Percentiles rank a stretch among this genome's conserved stretches.
These are phyloP conservation scores for Aspergillus cristatus DNA, from an alignment of 495 filamentous ascomycete species.

Conservation along the genomic window DNA sequence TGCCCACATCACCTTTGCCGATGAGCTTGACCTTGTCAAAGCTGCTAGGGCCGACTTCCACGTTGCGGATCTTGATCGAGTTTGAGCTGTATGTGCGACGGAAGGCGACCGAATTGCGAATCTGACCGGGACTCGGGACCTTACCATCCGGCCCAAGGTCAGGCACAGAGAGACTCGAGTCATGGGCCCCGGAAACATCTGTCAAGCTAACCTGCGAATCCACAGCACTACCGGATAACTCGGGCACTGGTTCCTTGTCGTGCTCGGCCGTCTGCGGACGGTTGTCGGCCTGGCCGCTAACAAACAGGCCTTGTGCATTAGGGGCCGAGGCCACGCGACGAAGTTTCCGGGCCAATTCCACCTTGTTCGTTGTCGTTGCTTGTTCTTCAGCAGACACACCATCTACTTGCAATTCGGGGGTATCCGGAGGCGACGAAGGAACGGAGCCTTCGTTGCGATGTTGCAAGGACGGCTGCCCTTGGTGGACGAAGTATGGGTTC, in stretches of 20 bases:
- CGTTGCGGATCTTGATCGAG: constrained; percentile 94
- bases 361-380: constrained; percentile 71
- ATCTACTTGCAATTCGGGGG: constrained; percentile 65
- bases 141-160: constrained; percentile 29
- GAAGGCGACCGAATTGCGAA: constrained; percentile 58
- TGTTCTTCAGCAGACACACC: constrained; percentile 66
- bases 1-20: constrained; percentile 96
- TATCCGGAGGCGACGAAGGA: constrained; percentile 94
- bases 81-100: constrained; percentile 97
- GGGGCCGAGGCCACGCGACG: constrained; percentile 91
- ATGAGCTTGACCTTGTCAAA: constrained; percentile 99
- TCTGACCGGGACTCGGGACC: constrained; percentile 42
- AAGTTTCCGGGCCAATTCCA: constrained; percentile 86
- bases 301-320: constrained; percentile 91
- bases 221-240: constrained; percentile 42
- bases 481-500: constrained; percentile 96
- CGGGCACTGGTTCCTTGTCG: constrained; percentile 62
- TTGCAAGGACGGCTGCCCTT: constrained; percentile 83
- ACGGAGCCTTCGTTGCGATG: constrained; percentile 93
- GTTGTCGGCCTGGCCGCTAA: constrained; percentile 51
- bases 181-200: constrained; percentile 36
- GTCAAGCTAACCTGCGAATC: constrained; percentile 50
- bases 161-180: constrained; percentile 34
- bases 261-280: constrained; percentile 73
- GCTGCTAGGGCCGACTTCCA: constrained; percentile 89